Percentiles rank a stretch among this genome's conserved stretches.
These are phyloP conservation scores for Paracorniculantispora psalliotae DNA, from an alignment of 2,329 filamentous ascomycete genomes.

Conservation along the genomic window DNA sequence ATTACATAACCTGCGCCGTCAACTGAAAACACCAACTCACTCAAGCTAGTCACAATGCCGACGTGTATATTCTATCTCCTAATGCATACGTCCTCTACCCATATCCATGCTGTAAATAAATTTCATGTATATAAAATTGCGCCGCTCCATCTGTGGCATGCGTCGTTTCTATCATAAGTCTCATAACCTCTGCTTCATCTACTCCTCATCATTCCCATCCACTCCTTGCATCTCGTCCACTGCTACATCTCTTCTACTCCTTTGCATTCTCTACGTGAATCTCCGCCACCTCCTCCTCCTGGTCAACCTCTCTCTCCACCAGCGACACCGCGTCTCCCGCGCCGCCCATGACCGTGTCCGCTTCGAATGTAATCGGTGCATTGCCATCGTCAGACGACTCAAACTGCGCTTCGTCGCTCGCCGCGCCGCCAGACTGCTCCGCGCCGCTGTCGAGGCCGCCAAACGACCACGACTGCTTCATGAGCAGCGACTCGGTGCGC, in stretches of 20 bases:
- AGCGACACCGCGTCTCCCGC: constrained; percentile 32
- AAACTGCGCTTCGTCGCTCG: constrained; percentile 40
- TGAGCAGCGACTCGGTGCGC: constrained; percentile 33
- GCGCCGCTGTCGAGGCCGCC: constrained; percentile 28
- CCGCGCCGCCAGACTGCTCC: constrained; percentile 32
- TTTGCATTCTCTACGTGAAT: constrained; percentile 43
- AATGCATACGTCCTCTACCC: background rate
- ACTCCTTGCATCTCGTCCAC: too few relatives aligned
- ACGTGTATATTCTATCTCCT: background rate
- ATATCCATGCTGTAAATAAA: constrained; percentile 10
- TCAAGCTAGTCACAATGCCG: too few relatives aligned
- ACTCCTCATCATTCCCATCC: background rate
- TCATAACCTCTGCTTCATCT: background rate
- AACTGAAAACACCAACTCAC: too few relatives aligned
- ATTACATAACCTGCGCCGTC: too few relatives aligned
- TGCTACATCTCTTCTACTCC: too few relatives aligned
- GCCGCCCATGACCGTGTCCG: constrained; percentile 16
- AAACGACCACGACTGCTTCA: constrained; percentile 45
- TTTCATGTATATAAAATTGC: background rate
- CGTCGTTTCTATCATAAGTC: background rate
- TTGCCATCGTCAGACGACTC: constrained; percentile 34
- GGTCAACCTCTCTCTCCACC: constrained; percentile 20
- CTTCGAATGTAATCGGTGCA: constrained; percentile 21
- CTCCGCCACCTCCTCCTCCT: constrained; percentile 44
- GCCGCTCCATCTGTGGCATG: background rate